Evolutionary conservation across 768 basidiomycete species (phyloP).

Genomic region (Pisolithus orientalis): DNA sequence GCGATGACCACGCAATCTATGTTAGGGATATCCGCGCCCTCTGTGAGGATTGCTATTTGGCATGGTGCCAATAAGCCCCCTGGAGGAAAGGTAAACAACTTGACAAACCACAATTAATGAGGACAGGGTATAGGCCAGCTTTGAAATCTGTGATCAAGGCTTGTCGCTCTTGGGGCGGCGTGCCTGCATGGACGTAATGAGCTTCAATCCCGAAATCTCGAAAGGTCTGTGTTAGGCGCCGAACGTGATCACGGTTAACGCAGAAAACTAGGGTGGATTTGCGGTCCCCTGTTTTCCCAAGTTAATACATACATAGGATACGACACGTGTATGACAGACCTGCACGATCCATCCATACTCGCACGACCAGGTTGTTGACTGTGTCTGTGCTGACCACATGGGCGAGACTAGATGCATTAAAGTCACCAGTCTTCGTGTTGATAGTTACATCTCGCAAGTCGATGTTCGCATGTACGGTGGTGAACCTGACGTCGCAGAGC

Average conservation of each 20-base stretch:
- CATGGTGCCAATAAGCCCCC: background rate
- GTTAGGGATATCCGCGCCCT: conserved; percentile 92
- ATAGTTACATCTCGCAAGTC: conserved; percentile 62
- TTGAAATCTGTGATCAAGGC: conserved; percentile 62
- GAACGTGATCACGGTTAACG: conserved; percentile 77
- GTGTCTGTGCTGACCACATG: conserved; percentile 75
- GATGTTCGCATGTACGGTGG: conserved; percentile 70
- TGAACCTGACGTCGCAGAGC: conserved; percentile 85
- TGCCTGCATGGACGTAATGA: conserved; percentile 67
- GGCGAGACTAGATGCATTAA: conserved; percentile 70
- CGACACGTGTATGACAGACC: conserved; percentile 36
- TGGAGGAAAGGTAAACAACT: background rate
- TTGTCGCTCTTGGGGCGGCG: conserved; percentile 57
- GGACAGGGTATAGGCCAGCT: conserved; percentile 69
- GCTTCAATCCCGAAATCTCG: conserved; percentile 77
- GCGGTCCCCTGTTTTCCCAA: conserved; percentile 40
- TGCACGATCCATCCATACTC: conserved; percentile 82
- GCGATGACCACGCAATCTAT: conserved; percentile 89
- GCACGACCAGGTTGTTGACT: conserved; percentile 72
- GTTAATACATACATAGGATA: conserved; percentile 6
- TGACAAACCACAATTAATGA: conserved; percentile 79
- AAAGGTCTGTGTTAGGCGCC: conserved; percentile 66
- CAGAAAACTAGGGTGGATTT: conserved; percentile 93
- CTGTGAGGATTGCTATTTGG: conserved; percentile 69
- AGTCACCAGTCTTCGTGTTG: conserved; percentile 71